Base-by-base conservation (phyloP, 2,329 filamentous ascomycete genomes). In the Dryadomyces quercivorus region DNA sequence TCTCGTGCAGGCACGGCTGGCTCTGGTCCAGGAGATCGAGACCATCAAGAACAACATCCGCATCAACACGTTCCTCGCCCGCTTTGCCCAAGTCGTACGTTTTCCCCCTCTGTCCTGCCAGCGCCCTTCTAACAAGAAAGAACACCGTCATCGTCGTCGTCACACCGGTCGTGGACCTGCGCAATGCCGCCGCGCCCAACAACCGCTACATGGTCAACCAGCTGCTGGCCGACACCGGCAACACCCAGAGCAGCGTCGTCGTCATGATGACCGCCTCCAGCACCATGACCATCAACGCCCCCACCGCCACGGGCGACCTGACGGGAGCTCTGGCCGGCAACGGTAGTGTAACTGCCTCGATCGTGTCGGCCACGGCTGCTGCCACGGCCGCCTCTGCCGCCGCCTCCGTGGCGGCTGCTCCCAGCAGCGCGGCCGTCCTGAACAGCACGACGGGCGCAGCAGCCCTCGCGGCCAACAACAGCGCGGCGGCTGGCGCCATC, bases 11-110 rank as follows among this genome's bases (percentile, higher is more conserved):
- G 64, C 67, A 1, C 63, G 71, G 56, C 56, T 70, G 21, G 65
- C 66, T 10, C 61, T 71, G 18, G 59, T 66, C 42, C 65, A 64
- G 8, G 66, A 70, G 57, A 61, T 71, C 44, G 65, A 71, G 57
- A 65, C 64, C 21, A 67, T 72, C 62, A 71, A 71, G 65, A 67
- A 71, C 57, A 71, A 70, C 58, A 71, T 70, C 57, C 66, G 69
- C 10, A 54, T 70, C 47, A 72, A 71, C 59, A 66, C 67, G 56
- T 70, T 72, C 61, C 64, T 64, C 58, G 61, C 65, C 9, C 64
- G 65, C 18, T 70, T 69, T 54, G 57, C 60, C 9, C 64, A 68
- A 60, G 68, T 68, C 5, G 67, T 70, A 59, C 60, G 67, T 62
- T 6, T 42, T 13, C 10, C 31, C n/a, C 10, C 31, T 12, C n/a